Conservation (phyloP, 305 asterid species). For the Solanum aculeatissimum region DNA sequence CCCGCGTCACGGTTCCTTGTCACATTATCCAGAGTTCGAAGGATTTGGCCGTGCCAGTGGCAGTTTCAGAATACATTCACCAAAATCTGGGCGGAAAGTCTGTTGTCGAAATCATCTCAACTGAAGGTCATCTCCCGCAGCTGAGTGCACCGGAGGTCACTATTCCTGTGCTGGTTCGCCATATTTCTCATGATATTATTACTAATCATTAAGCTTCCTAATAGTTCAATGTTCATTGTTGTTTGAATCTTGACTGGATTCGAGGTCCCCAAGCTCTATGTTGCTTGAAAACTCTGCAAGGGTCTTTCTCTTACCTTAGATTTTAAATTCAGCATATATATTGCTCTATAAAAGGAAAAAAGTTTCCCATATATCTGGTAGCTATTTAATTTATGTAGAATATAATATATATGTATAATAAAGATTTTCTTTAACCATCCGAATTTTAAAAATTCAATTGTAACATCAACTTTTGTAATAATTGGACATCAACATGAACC, state of each 20-base stretch:
- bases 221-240: not conserved
- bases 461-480: too few species aligned
- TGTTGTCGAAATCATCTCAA: slow-evolving; percentile 46
- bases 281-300: not conserved
- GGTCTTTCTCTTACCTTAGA: not conserved
- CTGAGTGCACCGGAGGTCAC: slow-evolving; percentile 58
- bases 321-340: too few species aligned
- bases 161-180: slow-evolving; percentile 49
- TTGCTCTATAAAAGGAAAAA: too few species aligned
- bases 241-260: not conserved
- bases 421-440: too few species aligned
- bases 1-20: slow-evolving; percentile 53
- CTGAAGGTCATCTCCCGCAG: slow-evolving; percentile 81
- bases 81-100: slow-evolving; percentile 53
- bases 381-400: too few species aligned
- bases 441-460: too few species aligned
- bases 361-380: too few species aligned
- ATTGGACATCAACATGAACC: too few species aligned
- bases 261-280: not conserved
- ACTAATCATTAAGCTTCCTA: not conserved
- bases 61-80: slow-evolving; percentile 68
- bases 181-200: slow-evolving; percentile 31
- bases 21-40: slow-evolving; percentile 69
- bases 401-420: too few species aligned
- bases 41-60: slow-evolving; percentile 68